These are phyloP conservation scores for Hanseniaspora clermontiae DNA, from an alignment of 805 yeast species.

Conservation along the genomic window DNA sequence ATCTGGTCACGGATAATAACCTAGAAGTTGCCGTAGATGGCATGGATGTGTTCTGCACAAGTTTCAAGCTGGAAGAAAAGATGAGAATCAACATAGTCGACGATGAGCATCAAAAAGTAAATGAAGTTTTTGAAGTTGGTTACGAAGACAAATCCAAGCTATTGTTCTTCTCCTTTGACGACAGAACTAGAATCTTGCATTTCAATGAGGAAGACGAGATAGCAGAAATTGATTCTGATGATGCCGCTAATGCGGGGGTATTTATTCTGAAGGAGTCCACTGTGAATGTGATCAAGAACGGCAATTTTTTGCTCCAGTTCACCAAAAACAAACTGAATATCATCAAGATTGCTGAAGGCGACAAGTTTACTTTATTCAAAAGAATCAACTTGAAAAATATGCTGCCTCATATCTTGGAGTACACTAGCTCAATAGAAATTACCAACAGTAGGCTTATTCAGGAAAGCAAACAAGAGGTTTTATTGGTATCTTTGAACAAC, in stretches of 20 bases:
- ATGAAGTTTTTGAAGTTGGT: background rate
- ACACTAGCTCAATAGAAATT: background rate
- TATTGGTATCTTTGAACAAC: background rate
- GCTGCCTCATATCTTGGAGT: constrained; percentile 9
- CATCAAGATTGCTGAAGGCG: constrained; percentile 3
- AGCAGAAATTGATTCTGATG: constrained; percentile 5
- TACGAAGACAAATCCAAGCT: background rate
- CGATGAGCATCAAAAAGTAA: background rate
- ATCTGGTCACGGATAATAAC: background rate
- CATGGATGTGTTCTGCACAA: background rate
- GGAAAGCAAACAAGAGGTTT: background rate
- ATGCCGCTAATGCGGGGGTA: constrained; percentile 6
- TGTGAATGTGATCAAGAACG: background rate
- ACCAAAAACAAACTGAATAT: constrained; percentile 1
- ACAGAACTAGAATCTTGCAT: constrained; percentile 7
- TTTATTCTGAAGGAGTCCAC: constrained; percentile 9
- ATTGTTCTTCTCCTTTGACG: background rate
- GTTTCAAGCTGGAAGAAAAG: constrained; percentile 3
- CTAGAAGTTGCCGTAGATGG: background rate
- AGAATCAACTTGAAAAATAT: background rate
- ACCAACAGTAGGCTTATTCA: background rate
- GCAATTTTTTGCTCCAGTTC: background rate
- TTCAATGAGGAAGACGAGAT: constrained; percentile 10
- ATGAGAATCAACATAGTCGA: constrained; percentile 4
- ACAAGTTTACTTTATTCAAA: background rate